Evolutionary conservation across 164 flowering plant genomes (phyloP), one percentile per base, ranked within the genome.

Genomic region (Tinospora cordifolia): DNA sequence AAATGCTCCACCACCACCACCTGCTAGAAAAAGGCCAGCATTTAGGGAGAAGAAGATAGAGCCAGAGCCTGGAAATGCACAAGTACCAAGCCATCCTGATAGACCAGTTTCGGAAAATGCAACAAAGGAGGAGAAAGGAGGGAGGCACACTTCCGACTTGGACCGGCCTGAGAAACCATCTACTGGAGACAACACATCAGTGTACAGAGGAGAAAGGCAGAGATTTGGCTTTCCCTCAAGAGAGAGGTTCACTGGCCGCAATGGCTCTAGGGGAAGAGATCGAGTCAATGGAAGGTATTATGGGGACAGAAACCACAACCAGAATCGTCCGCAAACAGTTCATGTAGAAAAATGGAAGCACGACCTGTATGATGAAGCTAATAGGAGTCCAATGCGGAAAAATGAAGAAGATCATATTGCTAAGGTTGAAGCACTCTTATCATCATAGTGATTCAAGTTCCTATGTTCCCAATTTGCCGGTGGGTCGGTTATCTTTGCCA

Each of bases 351-450:
- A 92, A 75, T 95, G 99, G 99, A 88, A 85, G 82, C 99, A 92
- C 80, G 99, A 95, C 76, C 66, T 91, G 66, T 95, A 72, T 74
- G 87, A 87, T 40, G 94, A 90, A 76, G 84, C 96, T 12, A 86
- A 84, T 60, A 79, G 72, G 79, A 91, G 90, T 67, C 93, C 96
- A 17, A 67, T 84, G 36, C 82, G 84, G 6, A 87, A 86, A 82
- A 90, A 85, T 40, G 96, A 91, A 69, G 99, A 92, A 74, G 98
- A 92, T 72, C 92, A 86, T 62, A 86, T 95, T 75, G 96, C 99
- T 0, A 90, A 88, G 80, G 85, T 91, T 40, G 99, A 95, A 82
- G 93, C 98, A 25, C 86, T 95, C 19, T 66, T 95, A 79, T 81
- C 97, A 58, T 87, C 59, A 69, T 81, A 74, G 65, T 58, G n/a